phyloP scores from a whole-genome alignment of 2,329 filamentous ascomycete genomes.

The Colletotrichum scovillei region DNA sequence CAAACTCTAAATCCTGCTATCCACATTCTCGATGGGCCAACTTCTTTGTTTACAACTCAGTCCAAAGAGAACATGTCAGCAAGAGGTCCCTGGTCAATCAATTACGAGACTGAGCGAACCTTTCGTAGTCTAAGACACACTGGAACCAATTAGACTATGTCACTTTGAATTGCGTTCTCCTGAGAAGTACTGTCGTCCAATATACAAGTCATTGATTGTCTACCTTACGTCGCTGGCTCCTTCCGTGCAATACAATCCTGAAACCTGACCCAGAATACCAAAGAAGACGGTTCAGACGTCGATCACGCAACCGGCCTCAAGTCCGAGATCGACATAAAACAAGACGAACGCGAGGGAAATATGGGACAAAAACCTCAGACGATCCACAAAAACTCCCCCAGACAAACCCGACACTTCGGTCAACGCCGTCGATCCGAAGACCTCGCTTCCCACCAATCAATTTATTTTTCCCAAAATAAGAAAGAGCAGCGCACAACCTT shows the following conservation, averaged over 20 bases:
- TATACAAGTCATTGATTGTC: not conserved
- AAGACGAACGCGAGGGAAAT: not conserved
- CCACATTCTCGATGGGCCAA: not conserved
- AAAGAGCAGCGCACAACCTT: not conserved
- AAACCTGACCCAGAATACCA: not conserved
- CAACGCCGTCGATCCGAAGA: not conserved
- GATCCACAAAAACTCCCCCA: not conserved
- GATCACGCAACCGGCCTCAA: not conserved
- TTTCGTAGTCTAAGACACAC: too few species aligned
- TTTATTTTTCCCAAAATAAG: not conserved
- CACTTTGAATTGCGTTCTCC: too few species aligned
- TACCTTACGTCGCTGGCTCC: not conserved
- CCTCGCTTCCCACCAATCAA: not conserved
- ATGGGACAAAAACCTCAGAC: constrained; percentile 5
- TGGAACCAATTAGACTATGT: too few species aligned
- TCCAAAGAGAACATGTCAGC: not conserved
- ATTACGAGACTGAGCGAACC: too few species aligned
- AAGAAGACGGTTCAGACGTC: not conserved
- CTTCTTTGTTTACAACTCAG: not conserved
- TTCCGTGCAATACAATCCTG: too few species aligned
- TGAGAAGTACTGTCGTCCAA: too few species aligned
- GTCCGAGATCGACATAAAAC: constrained; percentile 7
- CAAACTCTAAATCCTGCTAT: not conserved
- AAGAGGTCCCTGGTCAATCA: too few species aligned
- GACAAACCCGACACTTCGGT: not conserved